phyloP scores from a whole-genome alignment of 148 eudicot genomes.

The Chenopodium album region DNA sequence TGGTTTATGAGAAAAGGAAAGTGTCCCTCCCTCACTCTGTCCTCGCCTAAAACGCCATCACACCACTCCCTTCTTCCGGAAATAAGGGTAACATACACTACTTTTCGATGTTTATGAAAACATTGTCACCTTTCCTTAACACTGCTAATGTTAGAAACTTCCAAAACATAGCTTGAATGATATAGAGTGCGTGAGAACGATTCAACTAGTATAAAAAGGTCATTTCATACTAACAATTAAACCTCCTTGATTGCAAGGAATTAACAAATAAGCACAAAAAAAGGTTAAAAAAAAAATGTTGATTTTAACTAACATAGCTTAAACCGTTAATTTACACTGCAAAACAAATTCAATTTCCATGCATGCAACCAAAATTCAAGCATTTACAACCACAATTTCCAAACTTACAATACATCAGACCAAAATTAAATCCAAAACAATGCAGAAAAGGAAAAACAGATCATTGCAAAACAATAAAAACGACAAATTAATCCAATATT shows the following conservation, averaged over 20 bases:
- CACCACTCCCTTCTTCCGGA: background rate
- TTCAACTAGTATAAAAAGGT: background rate
- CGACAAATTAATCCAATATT: background rate
- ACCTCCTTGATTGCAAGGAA: background rate
- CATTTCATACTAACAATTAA: background rate
- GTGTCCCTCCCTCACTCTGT: too few relatives aligned
- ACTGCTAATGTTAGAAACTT: too few relatives aligned
- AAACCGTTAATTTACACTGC: background rate
- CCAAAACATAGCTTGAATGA: too few relatives aligned
- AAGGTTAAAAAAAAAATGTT: too few relatives aligned
- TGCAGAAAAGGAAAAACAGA: background rate
- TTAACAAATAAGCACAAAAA: background rate
- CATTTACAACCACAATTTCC: background rate
- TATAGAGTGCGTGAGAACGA: too few relatives aligned
- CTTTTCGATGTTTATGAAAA: too few relatives aligned
- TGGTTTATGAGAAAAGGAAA: too few relatives aligned
- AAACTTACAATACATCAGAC: background rate
- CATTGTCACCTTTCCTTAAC: background rate
- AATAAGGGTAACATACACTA: background rate
- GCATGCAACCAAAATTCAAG: slow-evolving; percentile 12
- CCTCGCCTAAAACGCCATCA: too few relatives aligned
- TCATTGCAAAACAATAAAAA: background rate
- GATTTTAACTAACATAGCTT: too few relatives aligned
- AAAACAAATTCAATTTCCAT: background rate
- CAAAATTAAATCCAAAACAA: slow-evolving; percentile 4